phyloP scores from a whole-genome alignment of 75 land plant genomes.

The Picea glauca region DNA sequence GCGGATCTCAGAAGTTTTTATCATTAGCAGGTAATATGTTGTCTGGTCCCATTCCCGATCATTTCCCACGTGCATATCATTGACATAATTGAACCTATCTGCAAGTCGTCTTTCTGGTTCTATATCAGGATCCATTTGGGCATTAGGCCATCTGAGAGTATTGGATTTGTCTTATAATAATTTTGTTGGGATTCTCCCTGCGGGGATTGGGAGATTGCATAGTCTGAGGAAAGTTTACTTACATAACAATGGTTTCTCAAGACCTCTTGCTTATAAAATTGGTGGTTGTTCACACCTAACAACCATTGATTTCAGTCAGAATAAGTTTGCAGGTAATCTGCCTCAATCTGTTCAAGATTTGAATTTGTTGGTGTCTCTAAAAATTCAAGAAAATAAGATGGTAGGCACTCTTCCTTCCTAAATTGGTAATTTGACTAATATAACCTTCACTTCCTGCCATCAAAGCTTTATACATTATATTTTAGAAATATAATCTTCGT shows the following conservation, averaged over 20 bases:
- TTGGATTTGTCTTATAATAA: constrained; percentile 64
- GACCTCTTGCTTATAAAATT: constrained; percentile 51
- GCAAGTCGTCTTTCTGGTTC: constrained; percentile 51
- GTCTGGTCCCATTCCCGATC: constrained; percentile 47
- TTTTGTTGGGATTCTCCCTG: constrained; percentile 53
- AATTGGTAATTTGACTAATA: constrained; percentile 34
- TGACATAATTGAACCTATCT: constrained; percentile 56
- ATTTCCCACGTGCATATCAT: constrained; percentile 21
- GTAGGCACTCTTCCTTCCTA: constrained; percentile 48
- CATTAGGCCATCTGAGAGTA: constrained; percentile 34
- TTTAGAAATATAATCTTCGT: constrained; percentile 18
- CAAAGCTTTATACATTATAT: no score
- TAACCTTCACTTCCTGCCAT: no score
- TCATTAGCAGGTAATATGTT: constrained; percentile 46
- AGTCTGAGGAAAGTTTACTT: constrained; percentile 53
- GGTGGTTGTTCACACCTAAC: constrained; percentile 36
- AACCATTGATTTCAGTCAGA: constrained; percentile 52
- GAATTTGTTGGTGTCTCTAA: constrained; percentile 30
- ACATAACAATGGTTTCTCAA: constrained; percentile 49
- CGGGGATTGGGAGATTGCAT: constrained; percentile 33
- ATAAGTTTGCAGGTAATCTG: constrained; percentile 48
- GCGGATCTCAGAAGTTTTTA: constrained; percentile 25
- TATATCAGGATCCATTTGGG: constrained; percentile 29
- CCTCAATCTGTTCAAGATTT: constrained; percentile 44
- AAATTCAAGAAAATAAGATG: constrained; percentile 37